phyloP scores from a whole-genome alignment of 306 rosid species.

The Pachyrhizus erosus region DNA sequence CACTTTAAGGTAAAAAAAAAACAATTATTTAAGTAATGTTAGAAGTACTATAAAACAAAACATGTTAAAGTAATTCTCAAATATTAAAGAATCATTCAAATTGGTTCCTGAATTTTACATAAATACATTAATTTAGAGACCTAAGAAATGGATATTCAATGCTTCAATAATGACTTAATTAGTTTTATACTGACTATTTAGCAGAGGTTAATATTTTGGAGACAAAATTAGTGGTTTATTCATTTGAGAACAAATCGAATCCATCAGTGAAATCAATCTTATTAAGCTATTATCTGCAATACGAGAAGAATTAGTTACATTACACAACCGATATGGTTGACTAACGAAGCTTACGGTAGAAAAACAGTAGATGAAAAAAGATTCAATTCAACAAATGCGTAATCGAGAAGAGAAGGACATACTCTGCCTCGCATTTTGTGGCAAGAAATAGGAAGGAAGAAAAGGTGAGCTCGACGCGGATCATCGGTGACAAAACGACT shows the following conservation, averaged over 20 bases:
- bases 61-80: too few relatives aligned
- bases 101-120: too few relatives aligned
- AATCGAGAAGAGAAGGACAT: background rate
- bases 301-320: background rate
- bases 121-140: too few relatives aligned
- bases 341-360: background rate
- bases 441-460: constrained; percentile 49
- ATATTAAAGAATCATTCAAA: too few relatives aligned
- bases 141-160: too few relatives aligned
- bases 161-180: background rate
- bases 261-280: background rate
- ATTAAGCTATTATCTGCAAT: background rate
- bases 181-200: background rate
- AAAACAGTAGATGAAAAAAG: background rate
- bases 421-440: constrained; percentile 49
- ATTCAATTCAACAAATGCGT: background rate
- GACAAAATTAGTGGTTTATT: background rate
- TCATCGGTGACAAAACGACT: constrained; percentile 33
- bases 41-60: too few relatives aligned
- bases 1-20: too few relatives aligned
- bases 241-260: background rate
- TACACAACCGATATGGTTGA: background rate
- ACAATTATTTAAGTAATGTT: too few relatives aligned
- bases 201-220: background rate
- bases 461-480: constrained; percentile 47